A percentile compares a stretch with the other conserved stretches of the same genome.
Evolutionary conservation across 768 basidiomycete species (phyloP).

Genomic region (Boletus subcaerulescens): DNA sequence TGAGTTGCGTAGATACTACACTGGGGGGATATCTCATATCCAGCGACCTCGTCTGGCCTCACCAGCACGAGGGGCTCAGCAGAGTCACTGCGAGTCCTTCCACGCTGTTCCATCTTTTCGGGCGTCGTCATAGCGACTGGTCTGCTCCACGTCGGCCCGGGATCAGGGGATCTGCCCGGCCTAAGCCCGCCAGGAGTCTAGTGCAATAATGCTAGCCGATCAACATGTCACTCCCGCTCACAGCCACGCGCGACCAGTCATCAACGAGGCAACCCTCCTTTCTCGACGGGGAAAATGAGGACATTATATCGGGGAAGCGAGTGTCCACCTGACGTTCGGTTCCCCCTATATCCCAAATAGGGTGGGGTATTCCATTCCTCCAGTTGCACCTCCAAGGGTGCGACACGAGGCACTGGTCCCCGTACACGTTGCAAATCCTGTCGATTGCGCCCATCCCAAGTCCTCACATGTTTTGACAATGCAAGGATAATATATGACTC

Average conservation of each 20-base stretch:
- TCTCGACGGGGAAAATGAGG: not conserved
- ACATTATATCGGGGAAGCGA: conserved; percentile 9
- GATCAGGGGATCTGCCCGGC: not conserved
- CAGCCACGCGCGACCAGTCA: no score
- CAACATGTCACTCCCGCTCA: no score
- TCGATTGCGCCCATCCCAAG: not conserved
- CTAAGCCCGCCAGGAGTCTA: not conserved
- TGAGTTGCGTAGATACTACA: conserved; percentile 15
- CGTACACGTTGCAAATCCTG: not conserved
- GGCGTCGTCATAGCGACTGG: conserved; percentile 5
- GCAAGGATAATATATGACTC: not conserved
- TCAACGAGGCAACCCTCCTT: conserved; percentile 20
- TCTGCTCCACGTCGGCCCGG: not conserved
- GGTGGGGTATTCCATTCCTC: conserved; percentile 1
- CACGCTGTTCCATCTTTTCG: not conserved
- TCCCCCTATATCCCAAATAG: not conserved
- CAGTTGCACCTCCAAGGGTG: not conserved
- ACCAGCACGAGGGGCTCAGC: not conserved
- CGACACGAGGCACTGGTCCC: not conserved
- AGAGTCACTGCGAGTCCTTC: not conserved
- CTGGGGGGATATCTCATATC: no score
- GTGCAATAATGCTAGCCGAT: no score
- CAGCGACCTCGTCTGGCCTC: not conserved
- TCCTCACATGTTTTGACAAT: not conserved
- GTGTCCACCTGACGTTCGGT: not conserved